Conservation (phyloP, 2,329 filamentous ascomycete species). For the Triangularia verruculosa region DNA sequence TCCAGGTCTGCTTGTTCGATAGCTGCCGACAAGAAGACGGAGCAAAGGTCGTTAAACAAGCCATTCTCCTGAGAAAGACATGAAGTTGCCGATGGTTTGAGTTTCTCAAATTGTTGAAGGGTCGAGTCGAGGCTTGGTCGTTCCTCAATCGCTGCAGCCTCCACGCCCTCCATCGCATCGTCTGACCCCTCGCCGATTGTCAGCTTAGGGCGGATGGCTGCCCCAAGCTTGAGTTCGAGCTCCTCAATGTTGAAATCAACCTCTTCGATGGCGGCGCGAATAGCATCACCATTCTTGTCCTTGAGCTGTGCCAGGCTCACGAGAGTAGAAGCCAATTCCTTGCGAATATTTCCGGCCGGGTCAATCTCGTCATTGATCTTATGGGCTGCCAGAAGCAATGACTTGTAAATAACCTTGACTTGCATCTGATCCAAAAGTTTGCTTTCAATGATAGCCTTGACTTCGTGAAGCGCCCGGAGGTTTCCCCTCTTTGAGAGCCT, state of each 20-base stretch:
- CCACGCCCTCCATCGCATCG: conserved; percentile 48
- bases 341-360: conserved; percentile 54
- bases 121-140: conserved; percentile 40
- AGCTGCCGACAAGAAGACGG: conserved; percentile 55
- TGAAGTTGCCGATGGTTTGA: conserved; percentile 35
- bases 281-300: conserved; percentile 57
- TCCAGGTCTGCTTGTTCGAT: conserved; percentile 43
- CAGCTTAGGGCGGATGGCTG: conserved; percentile 59
- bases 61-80: conserved; percentile 52
- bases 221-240: conserved; percentile 71
- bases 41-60: conserved; percentile 57
- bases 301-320: conserved; percentile 61
- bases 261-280: conserved; percentile 64
- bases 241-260: conserved; percentile 70
- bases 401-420: conserved; percentile 62
- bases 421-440: conserved; percentile 62
- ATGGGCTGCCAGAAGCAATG: conserved; percentile 59
- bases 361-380: conserved; percentile 55
- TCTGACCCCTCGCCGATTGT: conserved; percentile 47
- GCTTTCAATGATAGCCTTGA: conserved; percentile 60
- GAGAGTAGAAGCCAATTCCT: conserved; percentile 63
- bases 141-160: conserved; percentile 26
- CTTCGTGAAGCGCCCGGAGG: conserved; percentile 52
- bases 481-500: conserved; percentile 60
- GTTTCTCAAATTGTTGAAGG: conserved; percentile 38